Percentiles rank a stretch among this genome's conserved stretches.
Conservation (phyloP, 1,284 basidiomycete species). For the Takashimella tepidaria region DNA sequence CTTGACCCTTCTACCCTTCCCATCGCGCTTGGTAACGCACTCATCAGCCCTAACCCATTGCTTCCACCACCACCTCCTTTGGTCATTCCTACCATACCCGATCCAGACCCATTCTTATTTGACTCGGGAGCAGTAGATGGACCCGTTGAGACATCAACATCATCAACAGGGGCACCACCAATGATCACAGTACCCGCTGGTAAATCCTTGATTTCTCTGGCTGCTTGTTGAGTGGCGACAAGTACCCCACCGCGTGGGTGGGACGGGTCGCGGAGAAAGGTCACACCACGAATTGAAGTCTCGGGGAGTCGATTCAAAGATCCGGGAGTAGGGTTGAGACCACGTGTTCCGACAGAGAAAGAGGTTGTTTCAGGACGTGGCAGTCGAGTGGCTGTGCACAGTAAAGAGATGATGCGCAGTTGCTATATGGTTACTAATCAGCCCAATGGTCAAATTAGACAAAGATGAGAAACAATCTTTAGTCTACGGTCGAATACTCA, state of each 20-base stretch:
- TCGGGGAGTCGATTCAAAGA: slow-evolving; percentile 26
- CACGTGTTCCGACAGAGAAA: slow-evolving; percentile 14
- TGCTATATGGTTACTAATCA: slow-evolving; percentile 15
- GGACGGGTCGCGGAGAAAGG: slow-evolving; percentile 23
- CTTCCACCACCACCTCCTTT: background rate
- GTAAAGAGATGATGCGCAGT: slow-evolving; percentile 13
- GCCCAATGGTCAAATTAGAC: slow-evolving; percentile 3
- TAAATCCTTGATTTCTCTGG: slow-evolving; percentile 29
- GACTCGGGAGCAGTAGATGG: background rate
- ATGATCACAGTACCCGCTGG: slow-evolving; percentile 28
- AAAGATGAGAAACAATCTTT: background rate
- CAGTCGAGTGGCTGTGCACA: slow-evolving; percentile 14
- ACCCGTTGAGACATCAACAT: background rate
- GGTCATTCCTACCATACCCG: background rate
- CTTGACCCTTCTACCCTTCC: no score
- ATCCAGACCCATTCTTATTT: background rate
- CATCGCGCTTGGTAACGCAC: no score
- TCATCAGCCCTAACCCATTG: no score
- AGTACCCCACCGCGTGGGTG: slow-evolving; percentile 24
- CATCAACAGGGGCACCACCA: slow-evolving; percentile 11
- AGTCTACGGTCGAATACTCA: no score
- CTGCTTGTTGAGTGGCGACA: slow-evolving; percentile 26
- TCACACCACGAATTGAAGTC: slow-evolving; percentile 22
- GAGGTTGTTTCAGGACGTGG: slow-evolving; percentile 8
- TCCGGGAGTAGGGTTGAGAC: slow-evolving; percentile 30